phyloP scores from a whole-genome alignment of 495 filamentous ascomycete genomes.

The Talaromyces nanjingensis region DNA sequence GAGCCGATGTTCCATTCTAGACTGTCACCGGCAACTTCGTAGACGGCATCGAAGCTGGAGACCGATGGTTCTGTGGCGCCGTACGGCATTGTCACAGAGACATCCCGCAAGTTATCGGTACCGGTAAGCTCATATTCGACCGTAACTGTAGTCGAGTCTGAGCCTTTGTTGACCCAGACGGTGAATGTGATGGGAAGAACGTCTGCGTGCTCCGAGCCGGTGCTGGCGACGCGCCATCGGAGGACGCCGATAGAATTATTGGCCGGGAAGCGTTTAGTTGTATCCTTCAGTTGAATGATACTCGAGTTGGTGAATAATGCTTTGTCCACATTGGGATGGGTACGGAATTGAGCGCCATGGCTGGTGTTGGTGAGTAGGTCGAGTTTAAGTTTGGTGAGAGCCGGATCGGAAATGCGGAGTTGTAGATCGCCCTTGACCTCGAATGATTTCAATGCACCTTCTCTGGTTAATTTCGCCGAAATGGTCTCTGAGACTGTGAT shows the following conservation, averaged over 20 bases:
- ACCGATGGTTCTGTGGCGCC: conserved; percentile 73
- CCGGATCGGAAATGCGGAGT: conserved; percentile 77
- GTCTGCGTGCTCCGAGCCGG: conserved; percentile 62
- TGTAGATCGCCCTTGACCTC: conserved; percentile 86
- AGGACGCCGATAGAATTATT: conserved; percentile 86
- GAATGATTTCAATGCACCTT: conserved; percentile 75
- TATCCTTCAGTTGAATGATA: conserved; percentile 77
- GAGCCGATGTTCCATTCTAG: conserved; percentile 87
- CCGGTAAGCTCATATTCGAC: conserved; percentile 91
- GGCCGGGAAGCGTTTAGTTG: conserved; percentile 76
- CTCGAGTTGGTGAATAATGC: conserved; percentile 69
- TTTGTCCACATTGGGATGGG: conserved; percentile 93
- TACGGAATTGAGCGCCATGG: conserved; percentile 78
- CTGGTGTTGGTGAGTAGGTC: conserved; percentile 65
- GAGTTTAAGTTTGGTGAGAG: conserved; percentile 83
- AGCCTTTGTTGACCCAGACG: conserved; percentile 88
- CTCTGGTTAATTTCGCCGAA: conserved; percentile 75
- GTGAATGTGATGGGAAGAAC: conserved; percentile 84
- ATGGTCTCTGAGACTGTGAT: conserved; percentile 83
- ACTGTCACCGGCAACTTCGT: conserved; percentile 89
- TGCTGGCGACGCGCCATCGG: conserved; percentile 74
- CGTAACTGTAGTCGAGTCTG: conserved; percentile 74
- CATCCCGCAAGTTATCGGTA: conserved; percentile 68
- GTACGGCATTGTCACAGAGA: conserved; percentile 81
- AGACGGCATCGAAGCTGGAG: conserved; percentile 87